A percentile compares a stretch with the other conserved stretches of the same genome.
phyloP scores from a whole-genome alignment of 2,329 filamentous ascomycete species.

The Cladosporium halotolerans region DNA sequence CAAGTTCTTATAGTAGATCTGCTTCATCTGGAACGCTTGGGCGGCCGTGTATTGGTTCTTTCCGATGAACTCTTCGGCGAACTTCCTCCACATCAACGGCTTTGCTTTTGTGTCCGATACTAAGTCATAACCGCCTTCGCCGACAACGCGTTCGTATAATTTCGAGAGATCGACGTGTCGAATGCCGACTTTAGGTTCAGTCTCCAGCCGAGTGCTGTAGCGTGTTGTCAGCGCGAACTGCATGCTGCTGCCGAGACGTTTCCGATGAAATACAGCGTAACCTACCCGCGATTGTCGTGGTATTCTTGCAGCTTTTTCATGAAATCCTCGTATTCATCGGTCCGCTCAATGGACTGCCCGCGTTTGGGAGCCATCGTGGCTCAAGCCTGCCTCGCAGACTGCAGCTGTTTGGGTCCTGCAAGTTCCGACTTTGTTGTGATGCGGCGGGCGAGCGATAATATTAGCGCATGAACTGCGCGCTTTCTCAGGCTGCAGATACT shows the following conservation, averaged over 20 bases:
- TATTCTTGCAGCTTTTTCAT: conserved; percentile 66
- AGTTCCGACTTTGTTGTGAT: not conserved
- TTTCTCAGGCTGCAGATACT: not conserved
- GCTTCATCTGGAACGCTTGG: conserved; percentile 81
- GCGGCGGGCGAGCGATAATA: not conserved
- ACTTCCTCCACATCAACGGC: conserved; percentile 77
- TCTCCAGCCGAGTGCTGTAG: conserved; percentile 62
- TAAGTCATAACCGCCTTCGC: conserved; percentile 78
- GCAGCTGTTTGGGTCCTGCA: not conserved
- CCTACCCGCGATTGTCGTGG: conserved; percentile 67
- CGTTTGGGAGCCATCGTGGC: conserved; percentile 39
- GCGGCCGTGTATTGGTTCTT: conserved; percentile 69
- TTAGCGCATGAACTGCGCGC: not conserved
- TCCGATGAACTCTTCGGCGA: conserved; percentile 70
- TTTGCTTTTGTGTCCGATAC: conserved; percentile 61
- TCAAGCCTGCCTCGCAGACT: not conserved
- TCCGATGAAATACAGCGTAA: conserved; percentile 11
- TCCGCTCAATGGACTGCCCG: conserved; percentile 43
- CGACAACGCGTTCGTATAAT: conserved; percentile 70
- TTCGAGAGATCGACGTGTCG: conserved; percentile 70
- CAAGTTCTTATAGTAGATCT: conserved; percentile 83
- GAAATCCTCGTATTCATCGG: conserved; percentile 69
- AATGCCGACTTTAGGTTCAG: conserved; percentile 73
- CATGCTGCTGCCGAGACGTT: not conserved
- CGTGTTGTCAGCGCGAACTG: conserved; percentile 11